These are phyloP conservation scores for Sechiopsis laciniata DNA, from an alignment of 306 rosid genomes.

Conservation along the genomic window DNA sequence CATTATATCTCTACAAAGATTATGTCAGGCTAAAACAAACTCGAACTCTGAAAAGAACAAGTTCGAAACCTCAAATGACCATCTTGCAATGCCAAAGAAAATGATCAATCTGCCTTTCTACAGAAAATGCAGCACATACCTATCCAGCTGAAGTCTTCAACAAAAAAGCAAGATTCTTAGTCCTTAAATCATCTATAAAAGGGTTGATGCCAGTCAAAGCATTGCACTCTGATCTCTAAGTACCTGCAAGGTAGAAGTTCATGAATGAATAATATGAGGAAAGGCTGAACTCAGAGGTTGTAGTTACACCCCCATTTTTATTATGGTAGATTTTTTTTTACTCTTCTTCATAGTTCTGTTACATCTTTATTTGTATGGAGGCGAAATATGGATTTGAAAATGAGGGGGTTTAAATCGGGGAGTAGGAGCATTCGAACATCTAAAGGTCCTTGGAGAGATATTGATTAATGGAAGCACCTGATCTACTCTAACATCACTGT, in stretches of 20 bases:
- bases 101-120: no score
- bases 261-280: constrained; percentile 22
- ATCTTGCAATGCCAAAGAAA: no score
- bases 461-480: no score
- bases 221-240: constrained; percentile 85
- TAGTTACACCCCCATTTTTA: background rate
- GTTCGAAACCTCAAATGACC: no score
- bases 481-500: no score
- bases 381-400: no score
- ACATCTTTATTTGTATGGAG: background rate
- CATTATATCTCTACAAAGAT: no score
- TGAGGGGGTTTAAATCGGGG: no score
- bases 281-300: background rate
- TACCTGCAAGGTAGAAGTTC: constrained; percentile 62
- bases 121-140: constrained; percentile 35
- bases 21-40: no score
- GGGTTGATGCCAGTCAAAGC: constrained; percentile 83
- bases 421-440: no score
- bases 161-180: constrained; percentile 63
- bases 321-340: background rate
- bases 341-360: background rate
- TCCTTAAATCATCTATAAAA: constrained; percentile 50
- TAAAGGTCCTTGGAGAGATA: no score
- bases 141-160: constrained; percentile 88
- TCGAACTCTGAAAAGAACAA: no score